Evolutionary conservation across 1,139 yeast genomes (phyloP).

Genomic region (Candida sp.): DNA sequence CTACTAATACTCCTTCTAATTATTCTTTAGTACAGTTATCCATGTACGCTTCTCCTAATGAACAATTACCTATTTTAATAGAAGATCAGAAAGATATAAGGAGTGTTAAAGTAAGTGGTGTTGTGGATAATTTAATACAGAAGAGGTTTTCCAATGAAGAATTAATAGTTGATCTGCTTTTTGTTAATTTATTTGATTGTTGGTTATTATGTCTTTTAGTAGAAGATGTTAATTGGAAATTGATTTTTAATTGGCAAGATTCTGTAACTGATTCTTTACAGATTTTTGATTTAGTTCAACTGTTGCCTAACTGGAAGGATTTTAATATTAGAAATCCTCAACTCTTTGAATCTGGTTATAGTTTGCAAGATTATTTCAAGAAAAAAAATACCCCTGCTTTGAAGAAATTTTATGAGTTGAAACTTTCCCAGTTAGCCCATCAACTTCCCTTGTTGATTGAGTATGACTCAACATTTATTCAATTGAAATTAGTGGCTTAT

Average conservation of each 20-base stretch:
- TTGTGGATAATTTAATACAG: conserved; percentile 5
- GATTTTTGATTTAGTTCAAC: conserved; percentile 17
- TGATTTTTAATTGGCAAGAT: conserved; percentile 17
- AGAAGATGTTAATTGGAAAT: conserved; percentile 13
- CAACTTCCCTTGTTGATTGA: neutral
- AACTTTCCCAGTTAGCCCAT: neutral
- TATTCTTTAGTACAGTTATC: conserved; percentile 31
- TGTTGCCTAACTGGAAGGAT: conserved; percentile 23
- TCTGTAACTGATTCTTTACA: conserved; percentile 11
- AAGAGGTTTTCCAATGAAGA: conserved; percentile 1
- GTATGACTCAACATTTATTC: conserved; percentile 7
- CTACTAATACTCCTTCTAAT: conserved; percentile 3
- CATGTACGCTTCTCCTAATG: conserved; percentile 37
- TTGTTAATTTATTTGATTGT: conserved; percentile 39
- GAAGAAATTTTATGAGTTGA: neutral
- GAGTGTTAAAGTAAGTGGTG: conserved; percentile 14
- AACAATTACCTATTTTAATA: conserved; percentile 40
- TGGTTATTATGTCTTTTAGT: conserved; percentile 32
- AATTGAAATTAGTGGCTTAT: conserved; percentile 18
- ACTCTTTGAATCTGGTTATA: conserved; percentile 12
- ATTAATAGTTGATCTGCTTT: neutral
- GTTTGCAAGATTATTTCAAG: neutral
- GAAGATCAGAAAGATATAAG: conserved; percentile 31
- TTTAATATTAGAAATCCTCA: conserved; percentile 22
- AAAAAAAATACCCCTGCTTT: conserved; percentile 2